phyloP scores from a whole-genome alignment of 257 asterid species.

The Solanum virginianum region DNA sequence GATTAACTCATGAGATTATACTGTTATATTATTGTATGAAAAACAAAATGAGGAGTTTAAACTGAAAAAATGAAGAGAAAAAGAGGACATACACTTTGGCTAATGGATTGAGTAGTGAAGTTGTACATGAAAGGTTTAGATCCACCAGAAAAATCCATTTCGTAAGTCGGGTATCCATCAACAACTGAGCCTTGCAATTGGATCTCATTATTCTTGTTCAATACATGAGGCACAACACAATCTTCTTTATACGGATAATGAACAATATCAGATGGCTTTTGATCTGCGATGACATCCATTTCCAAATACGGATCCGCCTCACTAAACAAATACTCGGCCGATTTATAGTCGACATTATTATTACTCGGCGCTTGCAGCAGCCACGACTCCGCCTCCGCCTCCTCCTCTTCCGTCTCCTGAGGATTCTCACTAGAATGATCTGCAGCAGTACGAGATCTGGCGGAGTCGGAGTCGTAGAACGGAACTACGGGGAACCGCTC shows the following conservation, averaged over 20 bases:
- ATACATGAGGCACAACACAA: conserved; percentile 58
- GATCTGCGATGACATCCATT: conserved; percentile 36
- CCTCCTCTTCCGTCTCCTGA: background rate
- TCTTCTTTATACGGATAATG: conserved; percentile 17
- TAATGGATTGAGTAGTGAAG: conserved; percentile 69
- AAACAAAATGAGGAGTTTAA: background rate
- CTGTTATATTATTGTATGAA: too few species aligned
- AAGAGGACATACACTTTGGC: conserved; percentile 61
- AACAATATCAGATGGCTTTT: conserved; percentile 9
- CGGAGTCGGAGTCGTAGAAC: conserved; percentile 45
- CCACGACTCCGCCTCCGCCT: conserved; percentile 32
- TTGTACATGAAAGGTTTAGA: conserved; percentile 61
- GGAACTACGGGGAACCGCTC: conserved; percentile 67
- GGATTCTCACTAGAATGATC: background rate
- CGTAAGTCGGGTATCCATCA: conserved; percentile 62
- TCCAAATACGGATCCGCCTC: conserved; percentile 55
- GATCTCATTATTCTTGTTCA: conserved; percentile 24
- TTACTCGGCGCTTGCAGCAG: conserved; percentile 24
- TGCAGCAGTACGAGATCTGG: background rate
- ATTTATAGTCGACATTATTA: conserved; percentile 14
- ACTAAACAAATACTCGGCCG: conserved; percentile 32
- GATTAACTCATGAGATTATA: too few species aligned
- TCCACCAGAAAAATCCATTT: conserved; percentile 38
- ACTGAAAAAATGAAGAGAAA: background rate
- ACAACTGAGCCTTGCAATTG: conserved; percentile 48